Evolutionary conservation across 257 asterid species (phyloP).

Genomic region (Anisodus tanguticus): DNA sequence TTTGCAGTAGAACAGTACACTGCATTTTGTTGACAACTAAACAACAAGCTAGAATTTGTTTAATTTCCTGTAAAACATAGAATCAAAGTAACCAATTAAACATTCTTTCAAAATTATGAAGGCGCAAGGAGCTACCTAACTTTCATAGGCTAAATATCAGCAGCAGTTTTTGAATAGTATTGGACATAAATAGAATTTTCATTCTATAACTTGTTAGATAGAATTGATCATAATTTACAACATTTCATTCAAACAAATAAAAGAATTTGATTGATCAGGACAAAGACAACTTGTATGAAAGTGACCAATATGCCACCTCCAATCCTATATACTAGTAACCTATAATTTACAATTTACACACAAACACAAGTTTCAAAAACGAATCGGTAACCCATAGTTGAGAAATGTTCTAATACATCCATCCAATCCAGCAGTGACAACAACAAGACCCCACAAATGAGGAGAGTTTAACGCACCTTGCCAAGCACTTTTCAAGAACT

Average conservation of each 20-base stretch:
- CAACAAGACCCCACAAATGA: conserved; percentile 81
- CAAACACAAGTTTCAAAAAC: conserved; percentile 47
- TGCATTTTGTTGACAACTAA: no score
- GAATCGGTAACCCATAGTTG: conserved; percentile 76
- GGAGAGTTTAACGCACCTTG: conserved; percentile 62
- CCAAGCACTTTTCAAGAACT: conserved; percentile 73
- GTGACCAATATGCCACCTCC: neutral
- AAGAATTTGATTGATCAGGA: neutral
- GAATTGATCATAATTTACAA: no score
- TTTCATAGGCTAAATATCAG: no score
- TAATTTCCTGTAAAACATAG: no score
- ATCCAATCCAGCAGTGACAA: conserved; percentile 94
- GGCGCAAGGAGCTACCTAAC: no score
- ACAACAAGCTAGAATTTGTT: no score
- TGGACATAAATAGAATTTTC: no score
- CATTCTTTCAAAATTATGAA: no score
- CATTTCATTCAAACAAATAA: conserved; percentile 14
- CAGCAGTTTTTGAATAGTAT: no score
- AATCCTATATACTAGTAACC: conserved; percentile 14
- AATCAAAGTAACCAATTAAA: no score
- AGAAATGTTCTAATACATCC: conserved; percentile 89
- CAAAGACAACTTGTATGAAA: neutral
- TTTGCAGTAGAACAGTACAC: no score
- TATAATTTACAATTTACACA: neutral
- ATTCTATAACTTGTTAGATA: no score